phyloP scores from a whole-genome alignment of 495 filamentous ascomycete genomes.

The Extremus antarcticus region DNA sequence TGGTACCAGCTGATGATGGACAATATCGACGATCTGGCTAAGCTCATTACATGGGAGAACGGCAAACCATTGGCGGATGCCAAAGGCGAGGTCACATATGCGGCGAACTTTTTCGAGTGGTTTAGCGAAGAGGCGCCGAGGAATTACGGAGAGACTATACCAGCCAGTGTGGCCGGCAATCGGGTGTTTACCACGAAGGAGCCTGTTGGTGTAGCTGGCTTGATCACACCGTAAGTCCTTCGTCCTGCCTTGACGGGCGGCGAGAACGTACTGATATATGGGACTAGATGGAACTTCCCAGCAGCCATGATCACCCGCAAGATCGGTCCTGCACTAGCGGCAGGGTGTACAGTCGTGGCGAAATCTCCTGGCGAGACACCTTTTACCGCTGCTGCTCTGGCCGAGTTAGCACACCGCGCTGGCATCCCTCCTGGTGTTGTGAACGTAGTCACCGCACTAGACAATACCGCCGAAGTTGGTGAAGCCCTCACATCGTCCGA shows the following conservation, averaged over 20 bases:
- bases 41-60: conserved; percentile 61
- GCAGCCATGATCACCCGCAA: conserved; percentile 37
- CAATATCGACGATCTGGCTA: conserved; percentile 79
- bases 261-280: background rate
- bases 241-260: background rate
- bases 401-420: conserved; percentile 46
- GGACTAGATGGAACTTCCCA: conserved; percentile 36
- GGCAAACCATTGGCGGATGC: conserved; percentile 61
- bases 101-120: conserved; percentile 68
- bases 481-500: conserved; percentile 54
- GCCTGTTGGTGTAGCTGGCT: conserved; percentile 83
- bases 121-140: conserved; percentile 66
- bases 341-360: conserved; percentile 52
- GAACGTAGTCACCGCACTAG: conserved; percentile 49
- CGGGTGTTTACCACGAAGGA: conserved; percentile 40
- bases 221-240: conserved; percentile 62
- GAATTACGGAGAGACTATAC: conserved; percentile 62
- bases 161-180: conserved; percentile 34
- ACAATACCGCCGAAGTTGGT: conserved; percentile 54
- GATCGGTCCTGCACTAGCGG: conserved; percentile 40
- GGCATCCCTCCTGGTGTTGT: conserved; percentile 50
- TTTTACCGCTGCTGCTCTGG: conserved; percentile 44
- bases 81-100: conserved; percentile 60
- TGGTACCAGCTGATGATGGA: conserved; percentile 88
- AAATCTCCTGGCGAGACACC: conserved; percentile 60